Conservation (phyloP, 75 land plant species). For the Pseudotsuga menziesii region DNA sequence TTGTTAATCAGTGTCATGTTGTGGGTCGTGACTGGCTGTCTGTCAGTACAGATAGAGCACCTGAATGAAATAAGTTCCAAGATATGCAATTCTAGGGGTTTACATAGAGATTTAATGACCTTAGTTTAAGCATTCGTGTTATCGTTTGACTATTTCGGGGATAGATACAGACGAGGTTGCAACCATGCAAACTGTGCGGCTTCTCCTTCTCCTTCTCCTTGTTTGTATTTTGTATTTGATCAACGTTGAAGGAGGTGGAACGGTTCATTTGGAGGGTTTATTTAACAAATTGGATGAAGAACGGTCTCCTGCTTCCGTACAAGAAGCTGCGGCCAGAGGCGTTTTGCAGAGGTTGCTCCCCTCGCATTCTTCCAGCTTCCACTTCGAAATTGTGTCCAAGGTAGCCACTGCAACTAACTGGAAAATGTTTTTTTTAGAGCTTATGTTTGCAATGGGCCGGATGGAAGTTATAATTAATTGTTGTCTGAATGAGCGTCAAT, state of each 20-base stretch:
- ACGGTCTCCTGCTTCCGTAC: conserved; percentile 44
- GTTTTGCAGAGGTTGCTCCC: conserved; percentile 60
- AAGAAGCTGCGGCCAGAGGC: conserved; percentile 51
- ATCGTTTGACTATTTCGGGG: too few relatives aligned
- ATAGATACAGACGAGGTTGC: background rate
- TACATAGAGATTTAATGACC: background rate
- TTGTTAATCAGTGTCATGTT: too few relatives aligned
- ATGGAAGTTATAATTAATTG: too few relatives aligned
- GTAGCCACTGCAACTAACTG: conserved; percentile 10
- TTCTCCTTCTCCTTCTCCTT: conserved; percentile 11
- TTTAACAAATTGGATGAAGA: conserved; percentile 35
- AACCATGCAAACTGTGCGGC: conserved; percentile 16
- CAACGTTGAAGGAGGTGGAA: conserved; percentile 11
- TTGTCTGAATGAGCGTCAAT: too few relatives aligned
- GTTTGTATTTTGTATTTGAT: conserved; percentile 16
- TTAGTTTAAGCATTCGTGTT: background rate
- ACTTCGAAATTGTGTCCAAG: conserved; percentile 53
- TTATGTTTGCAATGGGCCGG: too few relatives aligned
- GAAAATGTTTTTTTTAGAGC: too few relatives aligned
- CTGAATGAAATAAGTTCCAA: conserved; percentile 1
- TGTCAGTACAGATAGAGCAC: too few relatives aligned
- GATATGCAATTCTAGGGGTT: background rate
- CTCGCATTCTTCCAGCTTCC: conserved; percentile 45
- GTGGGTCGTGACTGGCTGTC: too few relatives aligned
- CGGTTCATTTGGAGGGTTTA: background rate